Evolutionary conservation across 1,284 basidiomycete genomes (phyloP).

Genomic region (Tilletiopsis washingtonensis): DNA sequence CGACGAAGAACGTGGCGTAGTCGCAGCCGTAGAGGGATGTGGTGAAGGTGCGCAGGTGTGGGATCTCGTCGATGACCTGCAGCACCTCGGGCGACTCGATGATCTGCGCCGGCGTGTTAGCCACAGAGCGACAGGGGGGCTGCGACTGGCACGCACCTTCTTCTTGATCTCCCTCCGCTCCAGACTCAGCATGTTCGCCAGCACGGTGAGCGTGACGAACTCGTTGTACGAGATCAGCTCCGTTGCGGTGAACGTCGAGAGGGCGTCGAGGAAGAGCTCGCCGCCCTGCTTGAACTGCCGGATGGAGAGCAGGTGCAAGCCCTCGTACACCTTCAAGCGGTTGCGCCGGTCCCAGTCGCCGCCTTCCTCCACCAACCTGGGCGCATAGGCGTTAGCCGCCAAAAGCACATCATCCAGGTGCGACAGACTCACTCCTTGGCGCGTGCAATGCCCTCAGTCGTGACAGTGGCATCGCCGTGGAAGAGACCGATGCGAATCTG

Average conservation of each 20-base stretch:
- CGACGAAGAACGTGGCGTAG: slow-evolving; percentile 86
- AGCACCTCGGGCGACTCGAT: slow-evolving; percentile 55
- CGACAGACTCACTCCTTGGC: slow-evolving; percentile 64
- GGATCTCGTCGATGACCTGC: slow-evolving; percentile 49
- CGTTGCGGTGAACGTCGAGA: slow-evolving; percentile 87
- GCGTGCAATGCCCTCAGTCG: slow-evolving; percentile 65
- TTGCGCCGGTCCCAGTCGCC: slow-evolving; percentile 98
- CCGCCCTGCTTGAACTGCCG: slow-evolving; percentile 57
- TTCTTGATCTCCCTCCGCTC: slow-evolving; percentile 84
- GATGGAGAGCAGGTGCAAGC: slow-evolving; percentile 74
- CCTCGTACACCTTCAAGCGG: slow-evolving; percentile 89
- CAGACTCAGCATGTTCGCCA: slow-evolving; percentile 69
- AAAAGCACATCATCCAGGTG: neutral
- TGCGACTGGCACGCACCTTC: slow-evolving; percentile 56
- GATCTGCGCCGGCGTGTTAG: slow-evolving; percentile 44
- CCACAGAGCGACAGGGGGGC: neutral
- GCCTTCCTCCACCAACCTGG: slow-evolving; percentile 81
- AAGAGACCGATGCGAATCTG: slow-evolving; percentile 87
- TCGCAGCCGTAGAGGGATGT: slow-evolving; percentile 76
- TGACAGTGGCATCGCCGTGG: slow-evolving; percentile 70
- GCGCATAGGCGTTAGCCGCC: too few species aligned
- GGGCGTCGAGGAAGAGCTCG: slow-evolving; percentile 73
- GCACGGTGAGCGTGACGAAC: slow-evolving; percentile 78
- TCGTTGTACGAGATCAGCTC: slow-evolving; percentile 85
- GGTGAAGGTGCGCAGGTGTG: slow-evolving; percentile 52